phyloP scores from a whole-genome alignment of 352 stramenopile species.

The Phytopythium montanum region DNA sequence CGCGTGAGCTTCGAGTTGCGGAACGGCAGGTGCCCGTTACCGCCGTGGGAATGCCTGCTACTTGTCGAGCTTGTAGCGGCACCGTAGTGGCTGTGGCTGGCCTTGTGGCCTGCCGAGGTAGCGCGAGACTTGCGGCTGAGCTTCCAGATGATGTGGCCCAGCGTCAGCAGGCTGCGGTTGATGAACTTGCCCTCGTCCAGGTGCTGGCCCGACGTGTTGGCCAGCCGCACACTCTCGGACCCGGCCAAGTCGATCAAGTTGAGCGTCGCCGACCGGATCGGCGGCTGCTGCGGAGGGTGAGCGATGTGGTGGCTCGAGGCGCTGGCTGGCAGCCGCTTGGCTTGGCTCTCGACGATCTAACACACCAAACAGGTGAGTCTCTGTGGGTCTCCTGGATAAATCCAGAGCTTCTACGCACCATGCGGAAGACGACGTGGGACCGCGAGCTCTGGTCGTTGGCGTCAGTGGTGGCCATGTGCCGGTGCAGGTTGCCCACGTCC shows the following conservation, averaged over 20 bases:
- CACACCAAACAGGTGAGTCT: neutral
- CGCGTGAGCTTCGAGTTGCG: constrained; percentile 98
- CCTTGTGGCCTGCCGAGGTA: neutral
- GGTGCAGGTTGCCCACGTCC: constrained; percentile 70
- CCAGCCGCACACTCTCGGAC: constrained; percentile 81
- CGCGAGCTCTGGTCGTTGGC: constrained; percentile 79
- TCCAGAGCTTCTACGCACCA: constrained; percentile 25
- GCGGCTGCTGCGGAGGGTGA: constrained; percentile 5
- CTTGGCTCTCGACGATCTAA: constrained; percentile 75
- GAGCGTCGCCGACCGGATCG: constrained; percentile 75
- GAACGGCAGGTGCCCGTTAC: constrained; percentile 90
- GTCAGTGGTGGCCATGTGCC: constrained; percentile 70
- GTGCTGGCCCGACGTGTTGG: constrained; percentile 72
- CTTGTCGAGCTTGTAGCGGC: constrained; percentile 18
- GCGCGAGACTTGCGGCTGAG: constrained; percentile 53
- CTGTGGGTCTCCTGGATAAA: too few species aligned
- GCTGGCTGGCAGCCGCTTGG: constrained; percentile 26
- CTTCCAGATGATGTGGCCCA: constrained; percentile 94
- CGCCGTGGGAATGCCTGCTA: constrained; percentile 8
- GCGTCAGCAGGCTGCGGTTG: constrained; percentile 89
- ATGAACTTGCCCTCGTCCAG: constrained; percentile 88
- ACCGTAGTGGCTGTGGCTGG: constrained; percentile 10
- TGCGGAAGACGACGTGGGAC: constrained; percentile 75
- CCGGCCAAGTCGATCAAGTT: constrained; percentile 91
- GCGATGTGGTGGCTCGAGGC: constrained; percentile 10